Conservation (phyloP, 345 rosid genomes). For the Xanthoceras sorbifolium region DNA sequence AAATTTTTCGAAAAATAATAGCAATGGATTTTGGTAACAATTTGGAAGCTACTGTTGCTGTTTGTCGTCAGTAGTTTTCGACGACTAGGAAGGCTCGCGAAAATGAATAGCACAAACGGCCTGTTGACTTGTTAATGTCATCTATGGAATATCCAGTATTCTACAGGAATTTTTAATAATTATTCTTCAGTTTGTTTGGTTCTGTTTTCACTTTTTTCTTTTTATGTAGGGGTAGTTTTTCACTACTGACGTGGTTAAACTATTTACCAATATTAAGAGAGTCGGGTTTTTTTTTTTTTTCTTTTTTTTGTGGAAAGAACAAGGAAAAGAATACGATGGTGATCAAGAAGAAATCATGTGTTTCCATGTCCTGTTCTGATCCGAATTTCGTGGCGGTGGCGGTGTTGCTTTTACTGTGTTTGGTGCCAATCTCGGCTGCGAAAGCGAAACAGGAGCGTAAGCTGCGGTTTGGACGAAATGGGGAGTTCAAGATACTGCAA, state of each 20-base stretch:
- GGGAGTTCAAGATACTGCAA: constrained; percentile 84
- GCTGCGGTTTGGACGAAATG: constrained; percentile 54
- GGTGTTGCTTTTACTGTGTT: constrained; percentile 25
- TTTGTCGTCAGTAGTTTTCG: too few species aligned
- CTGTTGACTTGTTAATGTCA: too few species aligned
- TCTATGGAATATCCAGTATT: not conserved
- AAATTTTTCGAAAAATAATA: too few species aligned
- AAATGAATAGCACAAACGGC: too few species aligned
- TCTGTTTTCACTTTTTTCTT: not conserved
- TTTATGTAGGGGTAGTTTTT: not conserved
- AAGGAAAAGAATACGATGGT: not conserved
- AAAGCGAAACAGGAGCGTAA: constrained; percentile 23
- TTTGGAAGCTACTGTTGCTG: too few species aligned
- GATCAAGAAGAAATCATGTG: not conserved
- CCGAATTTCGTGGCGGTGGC: not conserved
- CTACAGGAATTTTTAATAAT: not conserved
- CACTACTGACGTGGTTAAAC: not conserved
- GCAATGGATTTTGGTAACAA: too few species aligned
- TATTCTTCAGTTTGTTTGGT: not conserved
- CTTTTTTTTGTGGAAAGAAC: not conserved
- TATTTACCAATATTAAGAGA: too few species aligned
- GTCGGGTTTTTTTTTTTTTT: too few species aligned
- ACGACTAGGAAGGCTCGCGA: too few species aligned
- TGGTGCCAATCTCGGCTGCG: constrained; percentile 20
- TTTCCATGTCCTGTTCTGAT: constrained; percentile 3